phyloP scores from a whole-genome alignment of 192 early-diverging fungal species.

The Rhizoclosmatium sp. region DNA sequence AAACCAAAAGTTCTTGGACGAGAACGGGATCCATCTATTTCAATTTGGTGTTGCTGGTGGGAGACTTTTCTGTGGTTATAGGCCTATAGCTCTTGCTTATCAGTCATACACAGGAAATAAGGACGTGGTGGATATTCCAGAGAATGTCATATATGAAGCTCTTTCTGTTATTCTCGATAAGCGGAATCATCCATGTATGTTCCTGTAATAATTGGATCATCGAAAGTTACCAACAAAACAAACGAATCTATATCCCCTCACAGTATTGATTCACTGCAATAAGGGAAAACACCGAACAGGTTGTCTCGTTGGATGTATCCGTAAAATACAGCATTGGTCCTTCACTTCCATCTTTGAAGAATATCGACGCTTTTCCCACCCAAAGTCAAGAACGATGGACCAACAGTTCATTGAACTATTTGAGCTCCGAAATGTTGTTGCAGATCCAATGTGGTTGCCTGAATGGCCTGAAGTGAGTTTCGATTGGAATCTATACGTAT shows the following conservation, averaged over 20 bases:
- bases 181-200: slow-evolving; percentile 58
- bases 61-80: slow-evolving; percentile 62
- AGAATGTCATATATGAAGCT: slow-evolving; percentile 59
- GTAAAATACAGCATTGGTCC: slow-evolving; percentile 94
- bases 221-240: too few species aligned
- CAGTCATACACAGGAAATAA: slow-evolving; percentile 13
- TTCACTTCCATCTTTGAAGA: slow-evolving; percentile 97
- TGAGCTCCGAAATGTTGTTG: slow-evolving; percentile 52
- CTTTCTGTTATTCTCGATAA: slow-evolving; percentile 55
- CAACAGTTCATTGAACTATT: slow-evolving; percentile 71
- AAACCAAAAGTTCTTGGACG: slow-evolving; percentile 89
- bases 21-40: slow-evolving; percentile 85
- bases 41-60: slow-evolving; percentile 98
- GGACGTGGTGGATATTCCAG: slow-evolving; percentile 66
- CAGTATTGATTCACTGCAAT: slow-evolving; percentile 95
- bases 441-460: slow-evolving; percentile 52
- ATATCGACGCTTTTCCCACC: slow-evolving; percentile 84
- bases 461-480: slow-evolving; percentile 56
- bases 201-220: background rate
- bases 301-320: slow-evolving; percentile 94
- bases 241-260: background rate
- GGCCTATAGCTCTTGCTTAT: background rate
- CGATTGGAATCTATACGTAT: background rate
- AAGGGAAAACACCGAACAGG: slow-evolving; percentile 99
- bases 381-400: slow-evolving; percentile 62